These are phyloP conservation scores for Ensete ventricosum DNA, from an alignment of 176 grass and related monocot species.

Conservation along the genomic window DNA sequence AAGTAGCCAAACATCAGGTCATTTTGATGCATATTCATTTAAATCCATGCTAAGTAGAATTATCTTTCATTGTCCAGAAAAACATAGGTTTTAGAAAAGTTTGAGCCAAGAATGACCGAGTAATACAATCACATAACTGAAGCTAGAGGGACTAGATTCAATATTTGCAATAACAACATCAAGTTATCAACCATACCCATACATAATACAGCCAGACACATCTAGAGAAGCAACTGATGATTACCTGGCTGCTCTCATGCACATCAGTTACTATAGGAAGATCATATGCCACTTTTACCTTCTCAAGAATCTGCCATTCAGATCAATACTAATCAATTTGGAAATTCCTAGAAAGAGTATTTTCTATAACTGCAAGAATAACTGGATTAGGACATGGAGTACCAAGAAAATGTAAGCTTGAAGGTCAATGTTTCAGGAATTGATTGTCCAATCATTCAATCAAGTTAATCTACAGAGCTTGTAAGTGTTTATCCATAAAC, in stretches of 20 bases:
- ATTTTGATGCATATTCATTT: too few species aligned
- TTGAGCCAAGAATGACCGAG: neutral
- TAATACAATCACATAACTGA: neutral
- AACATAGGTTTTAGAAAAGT: too few species aligned
- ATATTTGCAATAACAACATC: neutral
- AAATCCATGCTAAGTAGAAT: too few species aligned
- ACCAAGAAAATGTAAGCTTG: neutral
- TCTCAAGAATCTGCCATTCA: slow-evolving; percentile 77
- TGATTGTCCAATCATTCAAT: neutral
- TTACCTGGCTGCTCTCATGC: slow-evolving; percentile 87
- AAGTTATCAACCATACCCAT: neutral
- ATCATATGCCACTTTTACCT: slow-evolving; percentile 74
- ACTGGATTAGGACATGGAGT: neutral
- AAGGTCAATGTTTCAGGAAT: neutral
- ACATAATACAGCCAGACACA: neutral
- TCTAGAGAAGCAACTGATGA: neutral
- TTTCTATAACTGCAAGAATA: neutral
- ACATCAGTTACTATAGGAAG: slow-evolving; percentile 87
- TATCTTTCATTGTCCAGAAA: too few species aligned
- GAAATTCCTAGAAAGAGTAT: neutral
- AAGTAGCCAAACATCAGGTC: too few species aligned
- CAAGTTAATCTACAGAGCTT: too few species aligned
- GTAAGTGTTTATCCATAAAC: neutral
- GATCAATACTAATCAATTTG: neutral
- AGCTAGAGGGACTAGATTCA: neutral